These are phyloP conservation scores for Pythium pyrilobum DNA, from an alignment of 352 stramenopile genomes.

Conservation along the genomic window DNA sequence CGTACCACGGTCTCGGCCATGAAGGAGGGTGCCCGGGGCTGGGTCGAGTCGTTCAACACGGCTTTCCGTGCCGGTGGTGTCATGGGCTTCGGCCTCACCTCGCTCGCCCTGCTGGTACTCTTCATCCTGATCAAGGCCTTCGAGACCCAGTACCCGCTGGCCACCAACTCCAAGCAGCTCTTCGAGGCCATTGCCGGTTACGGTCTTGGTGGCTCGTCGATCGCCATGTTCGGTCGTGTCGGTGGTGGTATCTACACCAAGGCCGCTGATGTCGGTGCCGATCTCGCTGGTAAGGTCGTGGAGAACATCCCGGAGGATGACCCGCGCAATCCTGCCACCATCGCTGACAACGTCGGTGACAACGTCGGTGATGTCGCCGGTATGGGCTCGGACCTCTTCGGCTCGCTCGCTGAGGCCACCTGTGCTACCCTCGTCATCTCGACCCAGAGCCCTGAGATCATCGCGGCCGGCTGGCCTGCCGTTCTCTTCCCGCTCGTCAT, in stretches of 20 bases:
- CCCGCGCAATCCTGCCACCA: constrained; percentile 98
- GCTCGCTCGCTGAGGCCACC: constrained; percentile 97
- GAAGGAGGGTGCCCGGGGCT: constrained; percentile 90
- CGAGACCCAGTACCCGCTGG: constrained; percentile 87
- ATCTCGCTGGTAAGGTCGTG: constrained; percentile 99
- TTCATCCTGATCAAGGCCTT: constrained; percentile 96
- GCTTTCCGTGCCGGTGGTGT: constrained; percentile 97
- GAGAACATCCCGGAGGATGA: constrained; percentile 99
- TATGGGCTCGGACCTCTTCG: constrained; percentile 99
- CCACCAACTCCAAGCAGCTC: constrained; percentile 79
- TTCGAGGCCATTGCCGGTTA: constrained; percentile 98
- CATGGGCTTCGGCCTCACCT: constrained; percentile 98
- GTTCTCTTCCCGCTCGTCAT: constrained; percentile 97
- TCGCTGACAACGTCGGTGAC: constrained; percentile 99
- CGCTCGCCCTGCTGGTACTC: constrained; percentile 96
- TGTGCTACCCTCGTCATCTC: constrained; percentile 98
- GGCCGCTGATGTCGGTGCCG: constrained; percentile 98
- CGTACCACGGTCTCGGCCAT: constrained; percentile 97
- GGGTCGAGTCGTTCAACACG: constrained; percentile 96
- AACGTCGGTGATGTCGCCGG: constrained; percentile 99
- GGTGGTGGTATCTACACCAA: constrained; percentile 99
- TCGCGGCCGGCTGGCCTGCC: constrained; percentile 90
- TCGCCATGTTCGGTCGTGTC: constrained; percentile 99
- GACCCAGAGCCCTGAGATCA: constrained; percentile 87
- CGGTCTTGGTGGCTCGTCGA: constrained; percentile 96